phyloP scores from a whole-genome alignment of 2,329 filamentous ascomycete genomes.

The Thielaviopsis populi region DNA sequence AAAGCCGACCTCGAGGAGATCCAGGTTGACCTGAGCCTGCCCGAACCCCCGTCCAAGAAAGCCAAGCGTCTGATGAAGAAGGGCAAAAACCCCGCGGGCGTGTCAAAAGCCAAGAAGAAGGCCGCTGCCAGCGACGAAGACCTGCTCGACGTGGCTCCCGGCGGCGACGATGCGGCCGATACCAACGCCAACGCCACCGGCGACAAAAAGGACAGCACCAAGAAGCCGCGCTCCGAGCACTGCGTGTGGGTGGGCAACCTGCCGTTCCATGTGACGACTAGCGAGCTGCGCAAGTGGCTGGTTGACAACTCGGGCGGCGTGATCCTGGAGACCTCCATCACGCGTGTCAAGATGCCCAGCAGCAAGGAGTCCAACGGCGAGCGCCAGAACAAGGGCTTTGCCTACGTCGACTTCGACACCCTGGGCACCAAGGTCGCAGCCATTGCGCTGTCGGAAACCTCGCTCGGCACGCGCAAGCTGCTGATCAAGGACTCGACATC shows the following conservation, averaged over 20 bases:
- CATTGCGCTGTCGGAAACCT: constrained; percentile 70
- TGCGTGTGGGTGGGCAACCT: constrained; percentile 96
- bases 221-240: constrained; percentile 54
- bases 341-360: constrained; percentile 62
- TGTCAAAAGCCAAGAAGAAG: constrained; percentile 26
- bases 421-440: constrained; percentile 59
- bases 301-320: constrained; percentile 51
- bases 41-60: constrained; percentile 90
- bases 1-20: constrained; percentile 59
- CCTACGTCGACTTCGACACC: constrained; percentile 80
- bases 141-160: constrained; percentile 5
- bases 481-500: constrained; percentile 87
- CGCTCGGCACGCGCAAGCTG: constrained; percentile 60
- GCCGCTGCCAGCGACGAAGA: constrained; percentile 26
- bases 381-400: constrained; percentile 72
- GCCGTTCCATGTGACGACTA: constrained; percentile 62
- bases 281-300: constrained; percentile 67
- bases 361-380: constrained; percentile 19
- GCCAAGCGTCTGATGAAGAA: constrained; percentile 83
- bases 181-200: constrained; percentile 9
- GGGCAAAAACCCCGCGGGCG: constrained; percentile 42
- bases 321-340: constrained; percentile 57
- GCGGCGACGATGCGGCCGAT: constrained; percentile 20
- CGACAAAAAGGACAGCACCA: constrained; percentile 27
- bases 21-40: constrained; percentile 77